Evolutionary conservation across 1,284 basidiomycete genomes (phyloP).

Genomic region (Peniophora sp.): DNA sequence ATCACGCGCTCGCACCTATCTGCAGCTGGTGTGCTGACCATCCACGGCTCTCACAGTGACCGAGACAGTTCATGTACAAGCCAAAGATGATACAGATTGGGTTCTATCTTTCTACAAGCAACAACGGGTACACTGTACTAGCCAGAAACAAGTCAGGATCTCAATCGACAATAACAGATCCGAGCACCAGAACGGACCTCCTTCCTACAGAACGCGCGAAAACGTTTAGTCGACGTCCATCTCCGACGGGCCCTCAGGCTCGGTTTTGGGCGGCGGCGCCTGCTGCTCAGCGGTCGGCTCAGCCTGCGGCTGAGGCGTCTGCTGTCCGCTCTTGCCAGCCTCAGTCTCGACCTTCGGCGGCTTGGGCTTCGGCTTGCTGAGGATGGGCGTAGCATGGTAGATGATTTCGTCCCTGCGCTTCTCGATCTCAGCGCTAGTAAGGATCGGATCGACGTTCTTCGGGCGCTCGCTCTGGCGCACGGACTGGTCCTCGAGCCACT

Average conservation of each 20-base stretch:
- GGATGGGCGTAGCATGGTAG: conserved; percentile 77
- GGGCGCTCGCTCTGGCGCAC: conserved; percentile 78
- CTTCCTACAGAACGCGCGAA: background rate
- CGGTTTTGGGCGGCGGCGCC: conserved; percentile 28
- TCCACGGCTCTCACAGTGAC: too few relatives aligned
- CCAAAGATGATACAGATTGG: background rate
- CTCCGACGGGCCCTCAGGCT: conserved; percentile 47
- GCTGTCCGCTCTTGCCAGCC: conserved; percentile 52
- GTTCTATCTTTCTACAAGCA: background rate
- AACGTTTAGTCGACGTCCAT: conserved; percentile 73
- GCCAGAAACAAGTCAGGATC: background rate
- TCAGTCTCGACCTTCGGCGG: conserved; percentile 47
- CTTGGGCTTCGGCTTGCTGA: conserved; percentile 86
- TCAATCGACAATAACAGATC: background rate
- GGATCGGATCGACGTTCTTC: conserved; percentile 81
- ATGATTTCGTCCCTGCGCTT: conserved; percentile 88
- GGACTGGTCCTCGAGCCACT: conserved; percentile 91
- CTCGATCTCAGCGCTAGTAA: conserved; percentile 73
- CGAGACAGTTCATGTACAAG: too few relatives aligned
- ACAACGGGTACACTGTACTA: background rate
- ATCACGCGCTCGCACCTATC: too few relatives aligned
- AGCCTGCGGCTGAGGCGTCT: conserved; percentile 46
- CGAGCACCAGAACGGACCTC: background rate
- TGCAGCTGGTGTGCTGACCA: too few relatives aligned
- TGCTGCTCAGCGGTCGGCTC: conserved; percentile 27